A percentile compares a stretch with the other conserved stretches of the same genome.
Evolutionary conservation across 2,329 filamentous ascomycete genomes (phyloP).

Genomic region (Neofusicoccum sp.): DNA sequence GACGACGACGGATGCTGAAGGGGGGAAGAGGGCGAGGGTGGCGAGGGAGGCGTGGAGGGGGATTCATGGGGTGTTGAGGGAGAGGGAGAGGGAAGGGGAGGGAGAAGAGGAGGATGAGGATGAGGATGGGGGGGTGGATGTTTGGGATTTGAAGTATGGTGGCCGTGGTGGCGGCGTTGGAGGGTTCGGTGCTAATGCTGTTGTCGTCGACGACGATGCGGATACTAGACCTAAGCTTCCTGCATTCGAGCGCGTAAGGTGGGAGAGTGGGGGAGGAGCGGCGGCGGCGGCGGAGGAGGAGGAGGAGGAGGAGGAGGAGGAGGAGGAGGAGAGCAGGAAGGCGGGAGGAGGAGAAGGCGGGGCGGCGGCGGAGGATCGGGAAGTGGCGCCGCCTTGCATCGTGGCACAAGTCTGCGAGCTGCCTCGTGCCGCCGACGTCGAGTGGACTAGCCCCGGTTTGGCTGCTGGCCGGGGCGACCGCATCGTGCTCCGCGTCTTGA

Average conservation of each 20-base stretch:
- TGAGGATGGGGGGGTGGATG: constrained; percentile 54
- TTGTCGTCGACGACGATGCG: constrained; percentile 26
- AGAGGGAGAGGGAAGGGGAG: constrained; percentile 50
- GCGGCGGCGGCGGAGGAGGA: constrained; percentile 1
- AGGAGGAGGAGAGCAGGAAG: not conserved
- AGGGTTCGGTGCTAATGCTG: not conserved
- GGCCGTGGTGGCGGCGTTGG: constrained; percentile 35
- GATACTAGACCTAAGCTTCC: constrained; percentile 47
- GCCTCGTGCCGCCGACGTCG: constrained; percentile 72
- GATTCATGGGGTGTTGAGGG: constrained; percentile 27
- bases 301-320: too few relatives aligned
- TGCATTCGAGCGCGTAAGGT: constrained; percentile 25
- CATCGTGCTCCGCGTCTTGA: constrained; percentile 29
- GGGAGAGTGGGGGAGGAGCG: not conserved
- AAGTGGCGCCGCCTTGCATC: constrained; percentile 65
- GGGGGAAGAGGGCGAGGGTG: constrained; percentile 35
- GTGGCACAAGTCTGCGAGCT: constrained; percentile 75
- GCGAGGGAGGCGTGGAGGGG: constrained; percentile 51
- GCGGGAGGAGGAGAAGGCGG: not conserved
- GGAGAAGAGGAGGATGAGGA: constrained; percentile 48
- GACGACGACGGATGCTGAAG: constrained; percentile 18
- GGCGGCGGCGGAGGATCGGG: constrained; percentile 23
- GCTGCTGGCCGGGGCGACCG: not conserved
- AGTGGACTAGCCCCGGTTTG: constrained; percentile 79
- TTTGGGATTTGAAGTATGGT: constrained; percentile 67